Conservation (phyloP, 371 early-diverging fungal genomes). For the Mucor irregularis region DNA sequence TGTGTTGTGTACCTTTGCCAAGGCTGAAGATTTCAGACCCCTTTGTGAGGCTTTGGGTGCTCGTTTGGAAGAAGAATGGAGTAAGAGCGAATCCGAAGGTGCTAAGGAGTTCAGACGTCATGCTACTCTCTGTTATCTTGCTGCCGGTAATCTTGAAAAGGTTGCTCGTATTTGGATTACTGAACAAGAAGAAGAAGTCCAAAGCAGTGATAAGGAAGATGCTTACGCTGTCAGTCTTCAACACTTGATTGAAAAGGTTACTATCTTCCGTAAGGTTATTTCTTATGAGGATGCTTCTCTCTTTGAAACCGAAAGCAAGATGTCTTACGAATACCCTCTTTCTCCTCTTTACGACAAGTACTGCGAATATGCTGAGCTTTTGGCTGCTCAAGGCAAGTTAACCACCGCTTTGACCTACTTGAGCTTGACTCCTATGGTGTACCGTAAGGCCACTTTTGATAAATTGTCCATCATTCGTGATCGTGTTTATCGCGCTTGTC, state of each 20-base stretch:
- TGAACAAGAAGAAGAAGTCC: constrained; percentile 46
- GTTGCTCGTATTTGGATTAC: constrained; percentile 86
- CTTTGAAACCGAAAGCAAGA: constrained; percentile 59
- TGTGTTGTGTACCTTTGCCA: constrained; percentile 90
- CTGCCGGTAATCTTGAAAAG: constrained; percentile 85
- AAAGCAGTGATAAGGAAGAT: constrained; percentile 27
- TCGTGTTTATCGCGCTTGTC: constrained; percentile 68
- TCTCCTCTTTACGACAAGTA: constrained; percentile 83
- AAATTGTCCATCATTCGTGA: constrained; percentile 71
- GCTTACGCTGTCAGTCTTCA: constrained; percentile 57
- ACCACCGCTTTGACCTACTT: constrained; percentile 76
- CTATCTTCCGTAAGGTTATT: constrained; percentile 89
- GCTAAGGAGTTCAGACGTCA: constrained; percentile 49
- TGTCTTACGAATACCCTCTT: constrained; percentile 57
- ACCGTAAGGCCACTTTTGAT: constrained; percentile 55
- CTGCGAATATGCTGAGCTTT: constrained; percentile 81
- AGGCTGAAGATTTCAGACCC: constrained; percentile 70
- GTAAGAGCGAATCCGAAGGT: constrained; percentile 33
- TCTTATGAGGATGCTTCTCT: constrained; percentile 58
- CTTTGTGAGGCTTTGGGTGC: constrained; percentile 73
- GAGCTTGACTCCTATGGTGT: constrained; percentile 67
- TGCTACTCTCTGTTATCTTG: constrained; percentile 89
- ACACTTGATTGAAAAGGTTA: constrained; percentile 85
- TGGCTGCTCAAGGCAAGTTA: constrained; percentile 77
- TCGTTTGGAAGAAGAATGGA: constrained; percentile 62